Base-by-base conservation (phyloP, 2,329 filamentous ascomycete species). In the Penicillium verrucosum region DNA sequence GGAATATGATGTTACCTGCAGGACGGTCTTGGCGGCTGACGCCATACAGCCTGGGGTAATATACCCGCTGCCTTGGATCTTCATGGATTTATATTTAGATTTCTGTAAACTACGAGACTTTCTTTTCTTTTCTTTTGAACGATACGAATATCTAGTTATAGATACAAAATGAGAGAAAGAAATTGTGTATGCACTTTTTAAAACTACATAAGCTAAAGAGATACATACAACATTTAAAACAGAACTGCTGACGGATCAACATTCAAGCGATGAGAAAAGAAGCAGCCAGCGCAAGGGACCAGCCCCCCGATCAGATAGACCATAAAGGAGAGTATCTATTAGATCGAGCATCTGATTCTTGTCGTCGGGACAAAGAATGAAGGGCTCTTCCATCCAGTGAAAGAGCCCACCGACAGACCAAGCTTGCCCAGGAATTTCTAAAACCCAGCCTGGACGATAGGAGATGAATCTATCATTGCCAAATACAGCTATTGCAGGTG, bases 261-360 rank as follows among this genome's bases (percentile, higher is more conserved):
- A 47, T 54, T 54, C 50, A 60, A 53, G 46, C 23, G 48, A 61
- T 36, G 56, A 65, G 56, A 64, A 60, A 51, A 59, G 51, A 66
- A 62, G 50, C 66, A 56, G 60, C 66, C 65, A 64, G 62, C 56
- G 61, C 51, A 40, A 60, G 53, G 57, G 63, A 50, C 60, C 71
- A 64, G 69, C 78, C 77, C 75, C 60, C 69, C 70, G 73, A 71
- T 73, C 71, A 71, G 29, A 42, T 53, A 70, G 62, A 68, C 73
- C 62, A 58, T 29, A 48, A 58, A 56, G 37, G 54, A 60, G 49
- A 52, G 60, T 58, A 64, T 41, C 41, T 45, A 14, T 36, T 36
- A 61, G 54, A 58, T 61, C 72, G 80, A 77, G 80, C 80, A 82
- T 81, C 80, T 60, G 65, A 73, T 81, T 81, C 80, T 75, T 73